Evolutionary conservation across 1,284 basidiomycete species (phyloP).

Genomic region (Ustilago esculenta): DNA sequence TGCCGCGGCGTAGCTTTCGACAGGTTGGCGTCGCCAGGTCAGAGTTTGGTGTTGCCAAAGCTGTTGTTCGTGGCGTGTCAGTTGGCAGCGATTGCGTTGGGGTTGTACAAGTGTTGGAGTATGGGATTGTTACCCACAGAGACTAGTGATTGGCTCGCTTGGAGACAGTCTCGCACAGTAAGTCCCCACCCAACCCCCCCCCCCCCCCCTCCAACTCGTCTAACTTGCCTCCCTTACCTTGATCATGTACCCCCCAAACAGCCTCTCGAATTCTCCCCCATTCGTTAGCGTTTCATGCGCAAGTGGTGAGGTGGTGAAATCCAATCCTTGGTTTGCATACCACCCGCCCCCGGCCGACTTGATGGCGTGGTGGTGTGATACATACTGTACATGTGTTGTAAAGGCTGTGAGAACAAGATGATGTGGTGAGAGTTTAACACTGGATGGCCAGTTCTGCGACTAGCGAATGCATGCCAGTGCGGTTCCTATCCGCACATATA

Average conservation of each 20-base stretch:
- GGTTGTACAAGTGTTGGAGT: constrained; percentile 65
- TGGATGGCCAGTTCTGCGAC: too few species aligned
- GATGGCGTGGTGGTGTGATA: too few species aligned
- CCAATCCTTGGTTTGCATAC: too few species aligned
- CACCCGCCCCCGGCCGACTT: too few species aligned
- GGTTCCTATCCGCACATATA: constrained; percentile 22
- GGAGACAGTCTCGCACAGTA: constrained; percentile 57
- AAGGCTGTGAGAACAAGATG: background rate
- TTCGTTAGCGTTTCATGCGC: constrained; percentile 17
- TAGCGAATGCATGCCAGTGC: too few species aligned
- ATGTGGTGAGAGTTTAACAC: too few species aligned
- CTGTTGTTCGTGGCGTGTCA: constrained; percentile 57
- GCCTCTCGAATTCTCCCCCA: constrained; percentile 47
- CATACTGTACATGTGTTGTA: too few species aligned
- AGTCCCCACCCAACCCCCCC: constrained; percentile 22
- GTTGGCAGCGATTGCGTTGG: constrained; percentile 51
- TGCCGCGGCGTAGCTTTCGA: constrained; percentile 44
- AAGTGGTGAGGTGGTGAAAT: too few species aligned
- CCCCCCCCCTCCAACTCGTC: background rate
- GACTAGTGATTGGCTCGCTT: constrained; percentile 65
- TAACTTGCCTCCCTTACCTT: background rate
- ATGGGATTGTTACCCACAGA: constrained; percentile 66
- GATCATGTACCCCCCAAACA: too few species aligned
- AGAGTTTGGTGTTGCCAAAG: constrained; percentile 58
- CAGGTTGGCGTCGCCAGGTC: constrained; percentile 48